phyloP scores from a whole-genome alignment of 2,329 filamentous ascomycete genomes.

The Aspergillus novofumigatus region DNA sequence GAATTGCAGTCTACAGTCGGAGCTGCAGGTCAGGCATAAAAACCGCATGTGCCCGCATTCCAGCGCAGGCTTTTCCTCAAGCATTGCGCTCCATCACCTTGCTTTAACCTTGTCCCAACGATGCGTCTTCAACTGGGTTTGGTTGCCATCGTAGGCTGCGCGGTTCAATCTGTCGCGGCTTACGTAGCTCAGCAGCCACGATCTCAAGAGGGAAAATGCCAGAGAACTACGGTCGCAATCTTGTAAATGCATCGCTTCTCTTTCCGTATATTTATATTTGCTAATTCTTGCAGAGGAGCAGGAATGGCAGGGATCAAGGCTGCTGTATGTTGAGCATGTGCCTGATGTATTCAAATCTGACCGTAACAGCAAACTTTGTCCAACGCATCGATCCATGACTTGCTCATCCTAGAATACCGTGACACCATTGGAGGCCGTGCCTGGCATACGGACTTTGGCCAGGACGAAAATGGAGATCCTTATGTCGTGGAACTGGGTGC shows the following conservation, averaged over 20 bases:
- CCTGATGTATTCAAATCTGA: neutral
- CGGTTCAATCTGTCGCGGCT: neutral
- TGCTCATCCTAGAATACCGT: constrained; percentile 62
- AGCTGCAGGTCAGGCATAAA: neutral
- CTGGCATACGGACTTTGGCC: constrained; percentile 54
- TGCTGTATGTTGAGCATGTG: constrained; percentile 38
- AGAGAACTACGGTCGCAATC: constrained; percentile 30
- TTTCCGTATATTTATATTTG: neutral
- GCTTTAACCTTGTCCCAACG: neutral
- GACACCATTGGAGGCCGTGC: constrained; percentile 60
- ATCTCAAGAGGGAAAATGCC: constrained; percentile 18
- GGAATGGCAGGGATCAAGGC: constrained; percentile 61
- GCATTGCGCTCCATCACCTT: neutral
- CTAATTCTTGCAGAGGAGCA: constrained; percentile 41
- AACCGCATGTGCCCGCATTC: neutral
- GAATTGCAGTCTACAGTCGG: neutral
- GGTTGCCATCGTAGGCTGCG: neutral
- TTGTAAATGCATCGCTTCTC: constrained; percentile 18
- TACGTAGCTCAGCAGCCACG: constrained; percentile 14
- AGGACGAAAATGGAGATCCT: constrained; percentile 46
- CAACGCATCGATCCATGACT: constrained; percentile 59
- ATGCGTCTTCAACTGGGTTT: neutral
- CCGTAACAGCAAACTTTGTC: constrained; percentile 50
- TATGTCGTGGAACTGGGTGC: constrained; percentile 62
- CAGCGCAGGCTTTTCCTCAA: neutral